Conservation (phyloP, 1,284 basidiomycete species). For the Sanguinoderma infundibulare region DNA sequence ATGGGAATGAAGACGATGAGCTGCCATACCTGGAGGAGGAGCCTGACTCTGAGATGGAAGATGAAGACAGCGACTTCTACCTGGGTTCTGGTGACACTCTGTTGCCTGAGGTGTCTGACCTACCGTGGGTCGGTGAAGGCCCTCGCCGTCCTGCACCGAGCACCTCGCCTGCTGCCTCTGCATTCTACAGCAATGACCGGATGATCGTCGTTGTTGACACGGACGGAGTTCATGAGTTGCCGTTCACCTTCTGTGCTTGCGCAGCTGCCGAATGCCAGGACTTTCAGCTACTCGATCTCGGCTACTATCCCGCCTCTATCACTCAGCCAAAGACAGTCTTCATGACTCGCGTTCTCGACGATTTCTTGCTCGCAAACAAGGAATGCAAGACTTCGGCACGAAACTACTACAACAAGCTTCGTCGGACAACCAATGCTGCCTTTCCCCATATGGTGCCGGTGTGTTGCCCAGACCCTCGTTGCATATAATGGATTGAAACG, state of each 20-base stretch:
- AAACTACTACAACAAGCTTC: conserved; percentile 13
- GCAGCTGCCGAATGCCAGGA: not conserved
- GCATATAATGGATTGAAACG: too few species aligned
- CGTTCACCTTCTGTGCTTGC: not conserved
- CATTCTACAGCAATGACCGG: not conserved
- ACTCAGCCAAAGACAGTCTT: conserved; percentile 14
- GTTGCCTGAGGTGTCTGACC: not conserved
- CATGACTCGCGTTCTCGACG: conserved; percentile 15
- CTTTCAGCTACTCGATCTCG: conserved; percentile 7
- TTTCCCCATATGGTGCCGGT: conserved; percentile 15
- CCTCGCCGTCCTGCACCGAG: too few species aligned
- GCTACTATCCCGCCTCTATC: not conserved
- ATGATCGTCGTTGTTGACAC: conserved; percentile 12
- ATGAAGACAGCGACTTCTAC: not conserved
- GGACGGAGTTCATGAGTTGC: conserved; percentile 11
- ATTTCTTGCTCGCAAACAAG: conserved; percentile 9
- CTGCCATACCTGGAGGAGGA: not conserved
- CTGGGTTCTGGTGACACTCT: not conserved
- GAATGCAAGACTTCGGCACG: conserved; percentile 8
- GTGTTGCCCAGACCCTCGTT: not conserved
- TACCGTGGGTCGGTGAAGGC: not conserved
- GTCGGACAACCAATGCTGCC: not conserved
- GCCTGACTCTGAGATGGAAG: not conserved
- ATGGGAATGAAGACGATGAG: not conserved
- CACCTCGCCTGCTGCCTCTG: too few species aligned